Conservation (phyloP, 805 yeast species). For the Candida orba region DNA sequence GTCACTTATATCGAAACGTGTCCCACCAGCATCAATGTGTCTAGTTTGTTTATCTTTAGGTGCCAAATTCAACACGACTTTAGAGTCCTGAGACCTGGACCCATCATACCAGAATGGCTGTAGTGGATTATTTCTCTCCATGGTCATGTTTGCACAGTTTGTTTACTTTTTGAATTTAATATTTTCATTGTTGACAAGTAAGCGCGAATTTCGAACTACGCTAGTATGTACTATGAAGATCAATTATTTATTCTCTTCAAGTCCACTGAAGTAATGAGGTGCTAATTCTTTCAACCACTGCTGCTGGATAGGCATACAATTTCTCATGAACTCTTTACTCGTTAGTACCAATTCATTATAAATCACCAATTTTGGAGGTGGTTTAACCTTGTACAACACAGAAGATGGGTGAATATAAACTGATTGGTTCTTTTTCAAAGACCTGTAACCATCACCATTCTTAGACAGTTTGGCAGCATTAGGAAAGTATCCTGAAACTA, state of each 20-base stretch:
- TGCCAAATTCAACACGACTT: constrained; percentile 28
- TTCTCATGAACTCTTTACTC: constrained; percentile 81
- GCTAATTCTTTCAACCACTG: constrained; percentile 71
- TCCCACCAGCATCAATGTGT: constrained; percentile 39
- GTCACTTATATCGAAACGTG: constrained; percentile 33
- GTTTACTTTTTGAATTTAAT: neutral
- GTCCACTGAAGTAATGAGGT: constrained; percentile 37
- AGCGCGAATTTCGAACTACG: too few relatives aligned
- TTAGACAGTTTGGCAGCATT: constrained; percentile 86
- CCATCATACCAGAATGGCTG: constrained; percentile 25
- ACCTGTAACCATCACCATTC: constrained; percentile 61
- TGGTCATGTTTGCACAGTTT: neutral
- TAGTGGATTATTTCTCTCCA: constrained; percentile 15
- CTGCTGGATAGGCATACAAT: constrained; percentile 66
- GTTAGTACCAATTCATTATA: constrained; percentile 84
- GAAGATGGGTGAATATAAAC: constrained; percentile 86
- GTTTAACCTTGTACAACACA: constrained; percentile 51
- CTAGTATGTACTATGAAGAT: too few relatives aligned
- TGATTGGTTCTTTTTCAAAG: constrained; percentile 60
- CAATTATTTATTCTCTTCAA: neutral
- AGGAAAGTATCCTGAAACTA: constrained; percentile 90
- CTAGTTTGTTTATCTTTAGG: constrained; percentile 34
- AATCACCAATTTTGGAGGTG: constrained; percentile 66
- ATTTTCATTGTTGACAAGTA: neutral
- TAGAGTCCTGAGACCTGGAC: constrained; percentile 26